Base-by-base conservation (phyloP, 768 basidiomycete genomes). In the Tubosaeta sp. region DNA sequence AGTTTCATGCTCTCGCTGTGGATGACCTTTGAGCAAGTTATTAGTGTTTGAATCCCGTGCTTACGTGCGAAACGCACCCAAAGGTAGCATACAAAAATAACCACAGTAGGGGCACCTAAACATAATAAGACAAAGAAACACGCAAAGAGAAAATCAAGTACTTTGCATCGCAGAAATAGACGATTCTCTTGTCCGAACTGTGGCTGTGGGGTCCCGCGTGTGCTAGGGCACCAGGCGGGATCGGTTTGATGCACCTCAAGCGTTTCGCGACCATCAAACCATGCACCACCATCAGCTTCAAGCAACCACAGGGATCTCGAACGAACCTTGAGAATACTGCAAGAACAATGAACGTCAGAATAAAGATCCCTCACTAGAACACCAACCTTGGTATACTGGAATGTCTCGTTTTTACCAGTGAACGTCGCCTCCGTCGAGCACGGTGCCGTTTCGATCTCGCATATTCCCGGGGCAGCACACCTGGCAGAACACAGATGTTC, bases 381-480 rank as follows among this genome's bases (percentile, higher is more conserved):
- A 50, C 60, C 25, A 46, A 80, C 84, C 73, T 84, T 85, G 0
- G 84, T 85, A 47, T 81, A 85, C 59, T 80, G 76, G 58, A 84
- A 85, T 1, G 76, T 81, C 54, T 82, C 80, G 44, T 84, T 78
- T 51, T 64, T 70, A 0, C 83, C 84, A 0, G 75, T 76, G 56
- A 85, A 85, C 0, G 81, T 83, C 6, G 82, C 80, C 58, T 83
- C 78, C 31, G 85, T 76, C 0, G 82, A 78, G 49, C 79, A 76
- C 0, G 84, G 84, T 0, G 75, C 70, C 0, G 77, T 17, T 25
- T 5, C 78, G 31, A 85, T 76, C 0, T 82, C 72, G 50, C 83
- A 85, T 19, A 77, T 78, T 3, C 84, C 83, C 9, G 6, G 12
- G 22, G 17, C 26, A 3, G 66, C 55, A 52, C 83, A 85, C 3